These are phyloP conservation scores for Begonia masoniana DNA, from an alignment of 306 rosid species.

Conservation along the genomic window DNA sequence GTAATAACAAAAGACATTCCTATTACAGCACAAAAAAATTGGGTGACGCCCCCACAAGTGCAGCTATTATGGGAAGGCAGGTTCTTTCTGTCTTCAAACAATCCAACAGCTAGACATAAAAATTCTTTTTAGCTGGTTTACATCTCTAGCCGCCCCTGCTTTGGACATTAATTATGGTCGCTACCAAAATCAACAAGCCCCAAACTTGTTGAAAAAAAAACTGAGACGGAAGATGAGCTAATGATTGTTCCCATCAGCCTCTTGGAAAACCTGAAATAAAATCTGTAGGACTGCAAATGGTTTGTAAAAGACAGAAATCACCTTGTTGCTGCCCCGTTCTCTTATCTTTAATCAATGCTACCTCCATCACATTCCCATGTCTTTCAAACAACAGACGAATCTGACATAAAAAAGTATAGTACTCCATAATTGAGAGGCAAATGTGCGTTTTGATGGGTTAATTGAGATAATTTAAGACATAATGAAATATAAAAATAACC, in stretches of 20 bases:
- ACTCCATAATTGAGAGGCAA: background rate
- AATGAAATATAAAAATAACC: too few species aligned
- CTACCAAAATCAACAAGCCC: conserved; percentile 73
- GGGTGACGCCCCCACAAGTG: conserved; percentile 45
- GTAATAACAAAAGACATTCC: conserved; percentile 36
- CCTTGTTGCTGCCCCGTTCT: conserved; percentile 97
- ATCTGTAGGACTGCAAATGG: conserved; percentile 25
- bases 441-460: too few species aligned
- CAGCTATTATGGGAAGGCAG: conserved; percentile 56
- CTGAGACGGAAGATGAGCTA: conserved; percentile 71
- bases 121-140: conserved; percentile 47
- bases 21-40: conserved; percentile 31
- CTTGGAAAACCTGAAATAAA: conserved; percentile 80
- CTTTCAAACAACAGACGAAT: conserved; percentile 86
- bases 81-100: conserved; percentile 60
- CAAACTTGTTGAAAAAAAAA: conserved; percentile 71
- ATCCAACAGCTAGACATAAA: conserved; percentile 57
- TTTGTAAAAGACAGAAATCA: conserved; percentile 27
- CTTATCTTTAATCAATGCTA: conserved; percentile 80
- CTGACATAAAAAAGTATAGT: conserved; percentile 20
- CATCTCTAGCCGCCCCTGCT: conserved; percentile 44
- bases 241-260: conserved; percentile 71
- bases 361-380: conserved; percentile 92
- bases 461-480: too few species aligned
- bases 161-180: conserved; percentile 44